These are phyloP conservation scores for Durusdinium trenchii DNA, from an alignment of 73 alveolate genomes.

Conservation along the genomic window DNA sequence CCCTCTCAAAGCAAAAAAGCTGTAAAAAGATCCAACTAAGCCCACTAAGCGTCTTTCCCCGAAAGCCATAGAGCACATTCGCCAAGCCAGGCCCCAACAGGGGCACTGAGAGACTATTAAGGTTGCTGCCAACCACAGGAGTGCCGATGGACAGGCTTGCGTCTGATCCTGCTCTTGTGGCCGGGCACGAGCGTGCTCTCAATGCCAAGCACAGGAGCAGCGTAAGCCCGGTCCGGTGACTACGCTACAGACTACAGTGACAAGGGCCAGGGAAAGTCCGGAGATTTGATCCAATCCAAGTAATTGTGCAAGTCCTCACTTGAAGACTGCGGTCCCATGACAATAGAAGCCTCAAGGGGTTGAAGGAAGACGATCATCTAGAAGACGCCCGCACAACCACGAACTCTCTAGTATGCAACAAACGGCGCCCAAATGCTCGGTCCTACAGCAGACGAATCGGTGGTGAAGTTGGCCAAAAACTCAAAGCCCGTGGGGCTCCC, in stretches of 20 bases:
- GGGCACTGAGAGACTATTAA: not conserved
- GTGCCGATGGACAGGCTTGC: not conserved
- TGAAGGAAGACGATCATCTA: too few relatives aligned
- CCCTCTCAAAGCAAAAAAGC: too few relatives aligned
- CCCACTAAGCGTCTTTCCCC: conserved; percentile 6
- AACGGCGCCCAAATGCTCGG: not conserved
- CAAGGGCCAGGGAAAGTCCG: not conserved
- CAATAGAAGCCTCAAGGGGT: too few relatives aligned
- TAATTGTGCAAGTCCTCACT: not conserved
- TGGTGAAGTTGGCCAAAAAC: not conserved
- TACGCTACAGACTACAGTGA: not conserved
- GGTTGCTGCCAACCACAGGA: not conserved
- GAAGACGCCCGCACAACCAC: not conserved
- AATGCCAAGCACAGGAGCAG: not conserved
- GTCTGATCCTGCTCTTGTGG: not conserved
- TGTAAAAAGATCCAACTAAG: too few relatives aligned
- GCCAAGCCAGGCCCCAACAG: not conserved
- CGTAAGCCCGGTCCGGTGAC: not conserved
- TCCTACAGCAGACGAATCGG: not conserved
- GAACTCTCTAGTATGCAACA: not conserved
- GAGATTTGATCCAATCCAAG: not conserved
- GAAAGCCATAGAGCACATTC: not conserved
- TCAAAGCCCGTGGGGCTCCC: conserved; percentile 9
- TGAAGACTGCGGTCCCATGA: not conserved
- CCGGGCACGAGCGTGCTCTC: not conserved